Percentiles rank a stretch among this genome's conserved stretches.
Conservation (phyloP, 148 eudicot species). For the Camellia sinensis region DNA sequence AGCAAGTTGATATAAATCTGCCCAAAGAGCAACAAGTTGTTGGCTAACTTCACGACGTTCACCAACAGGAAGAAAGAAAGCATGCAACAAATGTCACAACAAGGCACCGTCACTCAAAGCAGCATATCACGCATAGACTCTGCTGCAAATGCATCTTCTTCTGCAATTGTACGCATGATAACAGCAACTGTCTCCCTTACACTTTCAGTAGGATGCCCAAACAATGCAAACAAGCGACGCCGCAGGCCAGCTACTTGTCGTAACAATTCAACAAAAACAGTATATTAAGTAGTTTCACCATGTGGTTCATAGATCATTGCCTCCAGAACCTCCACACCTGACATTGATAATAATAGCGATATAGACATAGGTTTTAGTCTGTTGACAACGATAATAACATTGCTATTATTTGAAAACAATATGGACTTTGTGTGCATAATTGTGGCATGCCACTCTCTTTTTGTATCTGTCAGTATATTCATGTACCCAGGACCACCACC, state of each 20-base stretch:
- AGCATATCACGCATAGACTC: constrained; percentile 95
- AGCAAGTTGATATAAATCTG: constrained; percentile 98
- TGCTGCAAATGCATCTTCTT: constrained; percentile 99
- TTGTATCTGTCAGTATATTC: constrained; percentile 64
- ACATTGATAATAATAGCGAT: constrained; percentile 86
- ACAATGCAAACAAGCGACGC: constrained; percentile 88
- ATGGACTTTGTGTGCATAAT: constrained; percentile 95
- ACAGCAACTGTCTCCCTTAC: constrained; percentile 95
- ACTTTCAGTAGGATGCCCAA: constrained; percentile 98
- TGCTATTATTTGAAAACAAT: constrained; percentile 67
- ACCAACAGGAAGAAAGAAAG: constrained; percentile 82
- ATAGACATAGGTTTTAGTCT: constrained; percentile 91
- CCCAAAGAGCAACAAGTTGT: constrained; percentile 99
- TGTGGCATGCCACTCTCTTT: constrained; percentile 92
- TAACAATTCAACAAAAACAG: constrained; percentile 44
- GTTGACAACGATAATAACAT: constrained; percentile 74
- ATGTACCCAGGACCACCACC: constrained; percentile 94
- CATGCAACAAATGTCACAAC: constrained; percentile 82
- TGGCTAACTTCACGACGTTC: constrained; percentile 93
- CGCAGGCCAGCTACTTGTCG: constrained; percentile 90
- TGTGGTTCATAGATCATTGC: constrained; percentile 99
- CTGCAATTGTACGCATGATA: constrained; percentile 97
- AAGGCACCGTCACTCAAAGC: constrained; percentile 98
- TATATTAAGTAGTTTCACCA: constrained; percentile 88
- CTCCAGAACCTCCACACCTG: constrained; percentile 90